A percentile compares a stretch with the other conserved stretches of the same genome.
Conservation (phyloP, 2,329 filamentous ascomycete species). For the Lachnellula occidentalis region DNA sequence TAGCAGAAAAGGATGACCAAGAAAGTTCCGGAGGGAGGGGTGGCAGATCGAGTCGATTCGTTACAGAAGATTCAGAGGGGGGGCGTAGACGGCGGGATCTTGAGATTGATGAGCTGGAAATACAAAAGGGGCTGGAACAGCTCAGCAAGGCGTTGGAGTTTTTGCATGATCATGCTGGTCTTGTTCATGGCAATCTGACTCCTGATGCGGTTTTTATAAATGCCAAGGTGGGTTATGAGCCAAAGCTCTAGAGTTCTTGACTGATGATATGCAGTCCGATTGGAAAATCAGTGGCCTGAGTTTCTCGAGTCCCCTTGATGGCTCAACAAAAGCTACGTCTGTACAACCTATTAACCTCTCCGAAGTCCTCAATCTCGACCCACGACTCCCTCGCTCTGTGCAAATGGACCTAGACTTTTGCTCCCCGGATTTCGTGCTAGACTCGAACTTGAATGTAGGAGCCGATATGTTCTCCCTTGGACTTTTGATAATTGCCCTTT, state of each 20-base stretch:
- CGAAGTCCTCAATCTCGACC: constrained; percentile 79
- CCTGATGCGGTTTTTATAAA: constrained; percentile 93
- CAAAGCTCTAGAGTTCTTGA: constrained; percentile 13
- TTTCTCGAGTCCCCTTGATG: constrained; percentile 78
- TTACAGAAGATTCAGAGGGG: constrained; percentile 73
- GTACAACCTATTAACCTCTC: constrained; percentile 76
- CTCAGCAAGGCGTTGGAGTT: constrained; percentile 93
- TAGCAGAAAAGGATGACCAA: constrained; percentile 86
- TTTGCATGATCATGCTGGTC: constrained; percentile 85
- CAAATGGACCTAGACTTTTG: constrained; percentile 91
- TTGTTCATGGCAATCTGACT: constrained; percentile 91
- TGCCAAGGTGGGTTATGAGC: constrained; percentile 59
- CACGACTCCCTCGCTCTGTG: constrained; percentile 72
- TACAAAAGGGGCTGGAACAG: constrained; percentile 92
- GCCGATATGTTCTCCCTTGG: constrained; percentile 95
- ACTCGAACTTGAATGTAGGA: constrained; percentile 76
- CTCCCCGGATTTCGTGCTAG: constrained; percentile 89
- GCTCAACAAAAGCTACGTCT: constrained; percentile 67
- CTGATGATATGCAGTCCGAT: constrained; percentile 61
- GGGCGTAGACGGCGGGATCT: constrained; percentile 70
- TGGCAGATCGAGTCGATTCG: constrained; percentile 70
- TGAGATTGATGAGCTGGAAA: constrained; percentile 94
- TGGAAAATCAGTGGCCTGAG: constrained; percentile 97
- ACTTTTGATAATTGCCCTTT: constrained; percentile 79
- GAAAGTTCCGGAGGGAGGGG: constrained; percentile 64